Percentiles rank a stretch among this genome's conserved stretches.
Evolutionary conservation across 2,329 filamentous ascomycete genomes (phyloP).

Genomic region (Acephala macrosclerotiorum): DNA sequence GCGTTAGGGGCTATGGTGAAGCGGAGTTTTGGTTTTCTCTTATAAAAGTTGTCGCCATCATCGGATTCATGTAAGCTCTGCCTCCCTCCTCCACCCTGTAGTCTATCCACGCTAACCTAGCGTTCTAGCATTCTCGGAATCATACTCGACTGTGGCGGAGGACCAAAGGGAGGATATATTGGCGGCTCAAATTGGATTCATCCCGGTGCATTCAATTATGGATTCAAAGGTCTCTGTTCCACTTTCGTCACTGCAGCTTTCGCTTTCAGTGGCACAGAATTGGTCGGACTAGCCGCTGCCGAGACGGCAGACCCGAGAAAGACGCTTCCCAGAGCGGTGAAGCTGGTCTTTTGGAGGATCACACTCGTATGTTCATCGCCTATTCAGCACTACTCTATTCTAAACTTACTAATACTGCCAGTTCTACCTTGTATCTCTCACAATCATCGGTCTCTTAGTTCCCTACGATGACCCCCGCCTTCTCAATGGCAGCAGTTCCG

Average conservation of each 20-base stretch:
- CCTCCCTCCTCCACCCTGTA: neutral
- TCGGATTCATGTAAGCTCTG: conserved; percentile 59
- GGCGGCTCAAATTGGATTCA: conserved; percentile 63
- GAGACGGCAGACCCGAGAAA: conserved; percentile 56
- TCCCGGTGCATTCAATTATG: conserved; percentile 51
- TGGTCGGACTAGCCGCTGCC: conserved; percentile 59
- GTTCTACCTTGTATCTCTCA: conserved; percentile 59
- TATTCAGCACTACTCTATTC: neutral
- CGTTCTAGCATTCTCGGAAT: conserved; percentile 64
- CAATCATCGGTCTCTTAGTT: conserved; percentile 58
- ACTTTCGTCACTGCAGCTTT: conserved; percentile 61
- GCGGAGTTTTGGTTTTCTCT: conserved; percentile 61
- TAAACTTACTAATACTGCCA: neutral
- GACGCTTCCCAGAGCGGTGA: conserved; percentile 56
- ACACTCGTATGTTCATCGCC: conserved; percentile 40
- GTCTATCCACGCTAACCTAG: no score
- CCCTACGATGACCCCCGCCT: conserved; percentile 51
- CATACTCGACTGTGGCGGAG: conserved; percentile 63
- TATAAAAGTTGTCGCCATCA: conserved; percentile 64
- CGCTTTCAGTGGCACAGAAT: conserved; percentile 58
- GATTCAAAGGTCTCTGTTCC: conserved; percentile 57
- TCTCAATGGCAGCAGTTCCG: conserved; percentile 40
- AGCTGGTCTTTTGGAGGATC: conserved; percentile 62
- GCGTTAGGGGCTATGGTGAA: conserved; percentile 61
- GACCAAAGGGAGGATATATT: conserved; percentile 62